A percentile compares a stretch with the other conserved stretches of the same genome.
These are phyloP conservation scores for Ophiostoma tasmaniense DNA, from an alignment of 2,329 filamentous ascomycete species.

Conservation along the genomic window DNA sequence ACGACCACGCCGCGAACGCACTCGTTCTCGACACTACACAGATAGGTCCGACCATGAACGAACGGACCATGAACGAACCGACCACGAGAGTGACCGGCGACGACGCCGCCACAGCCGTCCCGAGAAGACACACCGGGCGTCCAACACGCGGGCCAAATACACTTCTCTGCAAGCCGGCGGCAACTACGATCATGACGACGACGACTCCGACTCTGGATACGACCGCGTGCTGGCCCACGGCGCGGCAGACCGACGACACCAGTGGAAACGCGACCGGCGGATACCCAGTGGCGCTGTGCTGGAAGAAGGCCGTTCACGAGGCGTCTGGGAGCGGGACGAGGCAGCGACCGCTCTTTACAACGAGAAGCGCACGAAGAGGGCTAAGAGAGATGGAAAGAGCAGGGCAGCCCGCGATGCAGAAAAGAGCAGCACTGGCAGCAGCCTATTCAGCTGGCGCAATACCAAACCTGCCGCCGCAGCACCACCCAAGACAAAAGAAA, in stretches of 20 bases:
- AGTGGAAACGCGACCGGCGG: conserved; percentile 35
- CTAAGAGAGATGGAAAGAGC: neutral
- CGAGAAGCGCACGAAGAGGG: neutral
- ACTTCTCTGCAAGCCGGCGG: neutral
- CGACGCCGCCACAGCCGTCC: neutral
- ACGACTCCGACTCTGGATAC: conserved; percentile 14
- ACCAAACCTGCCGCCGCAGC: neutral
- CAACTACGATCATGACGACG: neutral
- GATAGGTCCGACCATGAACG: neutral
- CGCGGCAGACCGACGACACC: conserved; percentile 15
- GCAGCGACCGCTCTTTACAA: neutral
- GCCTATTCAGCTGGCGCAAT: neutral
- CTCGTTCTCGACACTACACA: neutral
- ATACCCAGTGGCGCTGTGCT: conserved; percentile 62
- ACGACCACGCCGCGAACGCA: conserved; percentile 25
- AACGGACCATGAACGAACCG: conserved; percentile 9
- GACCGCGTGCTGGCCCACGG: conserved; percentile 16
- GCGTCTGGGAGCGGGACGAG: neutral
- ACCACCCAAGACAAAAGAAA: neutral
- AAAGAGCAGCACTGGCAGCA: neutral
- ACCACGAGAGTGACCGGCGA: conserved; percentile 11
- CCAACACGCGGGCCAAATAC: neutral
- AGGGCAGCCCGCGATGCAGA: neutral
- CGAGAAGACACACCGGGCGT: neutral
- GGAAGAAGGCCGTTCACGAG: conserved; percentile 51